A percentile compares a stretch with the other conserved stretches of the same genome.
Evolutionary conservation across 2,329 filamentous ascomycete species (phyloP).

Genomic region (Alternaria hordeiaustralica): DNA sequence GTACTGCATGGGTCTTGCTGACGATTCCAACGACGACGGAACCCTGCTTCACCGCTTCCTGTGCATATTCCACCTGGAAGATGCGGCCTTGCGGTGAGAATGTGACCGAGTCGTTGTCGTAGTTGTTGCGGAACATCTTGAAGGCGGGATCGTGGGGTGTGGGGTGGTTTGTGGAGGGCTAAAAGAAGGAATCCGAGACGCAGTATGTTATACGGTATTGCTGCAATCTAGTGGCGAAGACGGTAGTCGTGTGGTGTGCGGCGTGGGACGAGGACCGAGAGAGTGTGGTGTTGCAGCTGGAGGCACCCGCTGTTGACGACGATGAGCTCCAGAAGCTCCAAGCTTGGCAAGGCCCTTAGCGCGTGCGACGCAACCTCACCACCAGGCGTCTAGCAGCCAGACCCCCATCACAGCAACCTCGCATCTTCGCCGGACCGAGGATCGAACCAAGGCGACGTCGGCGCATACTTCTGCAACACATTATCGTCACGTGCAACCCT

Average conservation of each 20-base stretch:
- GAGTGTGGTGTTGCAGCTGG: slow-evolving; percentile 23
- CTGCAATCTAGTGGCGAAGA: background rate
- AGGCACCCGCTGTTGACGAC: slow-evolving; percentile 40
- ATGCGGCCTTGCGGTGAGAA: slow-evolving; percentile 99
- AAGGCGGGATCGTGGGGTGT: slow-evolving; percentile 25
- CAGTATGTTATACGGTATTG: background rate
- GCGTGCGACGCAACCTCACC: slow-evolving; percentile 10
- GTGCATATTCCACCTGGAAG: slow-evolving; percentile 99
- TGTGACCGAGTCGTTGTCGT: slow-evolving; percentile 99
- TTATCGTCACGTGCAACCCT: background rate
- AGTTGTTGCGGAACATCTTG: slow-evolving; percentile 99
- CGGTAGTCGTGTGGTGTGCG: background rate
- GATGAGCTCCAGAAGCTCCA: slow-evolving; percentile 18
- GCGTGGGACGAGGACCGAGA: slow-evolving; percentile 8
- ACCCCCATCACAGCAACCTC: slow-evolving; percentile 4
- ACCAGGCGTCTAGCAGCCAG: slow-evolving; percentile 2
- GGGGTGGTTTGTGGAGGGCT: background rate
- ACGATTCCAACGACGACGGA: slow-evolving; percentile 96
- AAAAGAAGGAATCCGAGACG: background rate
- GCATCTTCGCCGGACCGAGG: slow-evolving; percentile 14
- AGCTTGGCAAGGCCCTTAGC: slow-evolving; percentile 11
- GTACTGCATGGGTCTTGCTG: slow-evolving; percentile 96
- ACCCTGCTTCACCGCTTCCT: slow-evolving; percentile 98
- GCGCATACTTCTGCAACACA: background rate
- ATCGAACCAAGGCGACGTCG: background rate